Evolutionary conservation across 2,329 filamentous ascomycete species (phyloP), one percentile per base, ranked within the genome.

Genomic region (Diplodia mutila): DNA sequence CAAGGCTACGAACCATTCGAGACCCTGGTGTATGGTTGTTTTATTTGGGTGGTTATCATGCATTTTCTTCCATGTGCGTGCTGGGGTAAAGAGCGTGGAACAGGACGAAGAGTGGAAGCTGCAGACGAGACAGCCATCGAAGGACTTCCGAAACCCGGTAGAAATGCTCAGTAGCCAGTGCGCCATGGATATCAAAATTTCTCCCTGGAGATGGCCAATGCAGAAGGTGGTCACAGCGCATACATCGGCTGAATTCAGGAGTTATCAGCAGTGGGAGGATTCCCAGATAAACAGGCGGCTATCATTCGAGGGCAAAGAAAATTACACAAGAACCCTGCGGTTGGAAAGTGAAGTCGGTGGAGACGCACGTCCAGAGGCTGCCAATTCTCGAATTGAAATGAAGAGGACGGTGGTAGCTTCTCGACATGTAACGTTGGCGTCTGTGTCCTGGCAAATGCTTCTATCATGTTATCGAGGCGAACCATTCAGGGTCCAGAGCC

Each of bases 401-500:
- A 46, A 11, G 18, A n/a, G n/a, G n/a, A n/a, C n/a, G n/a, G 18
- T 46, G 42, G 3, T 8, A 42, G 16, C 9, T 6, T 42, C 14
- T 42, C 37, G 37, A 18, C 34, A 39, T 12, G 11, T 42, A 5
- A 18, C 8, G 7, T 23, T 23, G 14, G 42, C 18, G 37, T 46
- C 7, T 16, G 6, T 16, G 8, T 12, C 34, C 12, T 23, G 12
- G 21, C 14, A 5, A 46, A n/a, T 59, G 34, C n/a, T n/a, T n/a
- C n/a, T n/a, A n/a, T n/a, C n/a, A n/a, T n/a, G n/a, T n/a, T n/a
- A n/a, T n/a, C n/a, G n/a, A n/a, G n/a, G n/a, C n/a, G n/a, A n/a
- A n/a, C n/a, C n/a, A 29, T 16, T 32, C 59, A 37, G 59, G 59
- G 59, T 37, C 59, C 59, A 51, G n/a, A 29, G 49, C 29, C 49